Evolutionary conservation across 129 eudicot genomes (phyloP).

Genomic region (Saposhnikovia divaricata): DNA sequence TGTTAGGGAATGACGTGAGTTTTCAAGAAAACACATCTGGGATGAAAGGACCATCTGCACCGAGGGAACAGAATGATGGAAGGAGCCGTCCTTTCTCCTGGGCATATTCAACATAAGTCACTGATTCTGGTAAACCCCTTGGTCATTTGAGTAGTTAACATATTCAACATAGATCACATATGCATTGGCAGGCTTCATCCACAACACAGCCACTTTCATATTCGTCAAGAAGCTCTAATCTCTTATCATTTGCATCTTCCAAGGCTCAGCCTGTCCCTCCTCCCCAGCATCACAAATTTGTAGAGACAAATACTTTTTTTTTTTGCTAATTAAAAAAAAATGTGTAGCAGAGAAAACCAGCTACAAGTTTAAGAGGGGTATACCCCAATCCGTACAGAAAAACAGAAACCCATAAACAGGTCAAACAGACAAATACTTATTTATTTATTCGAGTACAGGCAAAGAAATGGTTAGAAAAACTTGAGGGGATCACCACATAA

Average conservation of each 20-base stretch:
- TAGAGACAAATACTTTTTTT: too few species aligned
- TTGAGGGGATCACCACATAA: too few species aligned
- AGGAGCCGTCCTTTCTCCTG: conserved; percentile 56
- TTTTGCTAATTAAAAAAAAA: too few species aligned
- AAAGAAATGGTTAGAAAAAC: too few species aligned
- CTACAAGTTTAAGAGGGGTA: too few species aligned
- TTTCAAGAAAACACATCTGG: not conserved
- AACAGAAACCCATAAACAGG: too few species aligned
- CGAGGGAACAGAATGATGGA: conserved; percentile 26
- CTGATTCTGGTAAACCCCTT: conserved; percentile 67
- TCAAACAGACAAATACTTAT: too few species aligned
- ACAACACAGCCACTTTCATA: conserved; percentile 75
- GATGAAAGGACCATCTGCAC: not conserved
- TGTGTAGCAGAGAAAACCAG: too few species aligned
- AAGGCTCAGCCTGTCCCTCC: too few species aligned
- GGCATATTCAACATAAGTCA: conserved; percentile 58
- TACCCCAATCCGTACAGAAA: too few species aligned
- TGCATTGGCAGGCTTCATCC: conserved; percentile 77
- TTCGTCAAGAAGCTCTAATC: conserved; percentile 58
- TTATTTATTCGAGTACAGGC: too few species aligned
- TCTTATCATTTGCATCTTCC: not conserved
- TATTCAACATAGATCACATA: conserved; percentile 51
- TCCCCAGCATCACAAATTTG: too few species aligned
- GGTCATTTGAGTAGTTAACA: conserved; percentile 81
- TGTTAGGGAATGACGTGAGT: not conserved